These are phyloP conservation scores for Gnetum montanum DNA, from an alignment of 75 land plant species.

Conservation along the genomic window DNA sequence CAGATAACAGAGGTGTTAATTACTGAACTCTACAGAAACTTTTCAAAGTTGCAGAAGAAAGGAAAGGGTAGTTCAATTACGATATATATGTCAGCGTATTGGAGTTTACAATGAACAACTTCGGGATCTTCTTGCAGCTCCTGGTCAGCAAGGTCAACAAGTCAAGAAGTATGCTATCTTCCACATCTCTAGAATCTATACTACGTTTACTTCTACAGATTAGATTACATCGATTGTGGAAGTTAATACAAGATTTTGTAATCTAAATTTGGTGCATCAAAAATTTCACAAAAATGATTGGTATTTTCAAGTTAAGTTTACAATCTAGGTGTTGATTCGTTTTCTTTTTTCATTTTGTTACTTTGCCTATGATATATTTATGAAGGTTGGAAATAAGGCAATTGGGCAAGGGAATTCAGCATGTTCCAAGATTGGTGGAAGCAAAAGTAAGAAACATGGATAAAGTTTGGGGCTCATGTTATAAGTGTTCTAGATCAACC, in stretches of 20 bases:
- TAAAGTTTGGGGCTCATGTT: slow-evolving; percentile 61
- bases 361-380: too few species aligned
- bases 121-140: slow-evolving; percentile 17
- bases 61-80: slow-evolving; percentile 42
- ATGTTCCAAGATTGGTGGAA: slow-evolving; percentile 48
- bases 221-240: not conserved
- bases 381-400: slow-evolving; percentile 56
- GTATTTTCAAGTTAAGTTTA: too few species aligned
- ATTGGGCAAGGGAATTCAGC: slow-evolving; percentile 41
- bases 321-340: too few species aligned
- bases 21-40: slow-evolving; percentile 70
- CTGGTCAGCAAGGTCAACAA: slow-evolving; percentile 6
- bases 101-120: slow-evolving; percentile 33
- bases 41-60: slow-evolving; percentile 41
- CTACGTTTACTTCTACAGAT: not conserved
- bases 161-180: slow-evolving; percentile 12
- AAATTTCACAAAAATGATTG: too few species aligned
- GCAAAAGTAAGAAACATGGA: slow-evolving; percentile 28
- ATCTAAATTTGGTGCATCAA: too few species aligned
- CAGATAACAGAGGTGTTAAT: slow-evolving; percentile 43
- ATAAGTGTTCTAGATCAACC: too few species aligned
- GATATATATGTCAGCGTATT: slow-evolving; percentile 36
- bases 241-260: too few species aligned
- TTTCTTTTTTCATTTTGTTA: too few species aligned
- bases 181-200: too few species aligned